Base-by-base conservation (phyloP, 768 basidiomycete species). In the Terana coerulea region DNA sequence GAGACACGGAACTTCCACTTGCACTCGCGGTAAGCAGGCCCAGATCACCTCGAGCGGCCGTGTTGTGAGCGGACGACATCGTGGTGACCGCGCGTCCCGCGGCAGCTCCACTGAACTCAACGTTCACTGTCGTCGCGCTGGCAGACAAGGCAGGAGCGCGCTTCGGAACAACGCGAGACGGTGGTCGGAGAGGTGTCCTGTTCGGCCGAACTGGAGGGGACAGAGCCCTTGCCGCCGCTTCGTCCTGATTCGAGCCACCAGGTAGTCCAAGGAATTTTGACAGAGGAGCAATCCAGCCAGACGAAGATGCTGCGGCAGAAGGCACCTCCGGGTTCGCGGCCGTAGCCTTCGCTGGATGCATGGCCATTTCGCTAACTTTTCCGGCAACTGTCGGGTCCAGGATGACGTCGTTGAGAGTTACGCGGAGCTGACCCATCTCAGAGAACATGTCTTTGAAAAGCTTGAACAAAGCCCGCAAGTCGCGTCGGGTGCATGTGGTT, bases 101-200 rank as follows among this genome's bases (percentile, higher is more conserved):
- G 9, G 81, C 88, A 1, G 79, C 70, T 3, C 89, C 86, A 3
- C 84, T 89, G 68, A 98, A 98, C 72, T 97, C 95, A 50, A 99
- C 95, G 52, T 94, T 97, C 59, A 98, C 95, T 1, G 92, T 94
- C 43, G 90, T 95, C 2, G 89, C 76, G 19, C 90, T 91, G 9
- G 97, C 91, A 10, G 88, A 84, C 26, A 93, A 79, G 10, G 90
- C 91, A 2, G 95, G 88, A 0, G 81, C 80, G 24, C 88, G 76
- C 65, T 98, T 98, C 2, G 87, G 90, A 21, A 83, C 85, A 5
- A 80, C 67, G 24, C 81, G 76, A 12, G 74, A 31, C n/a, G 69
- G 62, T n/a, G 61, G 53, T 0, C 64, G 65, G 3, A 53, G 61
- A 21, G 53, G 55, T n/a, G 58, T 64, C 29, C 63, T 64, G 24